Evolutionary conservation across 768 basidiomycete genomes (phyloP).

Genomic region (Melanogaster broomeanus): DNA sequence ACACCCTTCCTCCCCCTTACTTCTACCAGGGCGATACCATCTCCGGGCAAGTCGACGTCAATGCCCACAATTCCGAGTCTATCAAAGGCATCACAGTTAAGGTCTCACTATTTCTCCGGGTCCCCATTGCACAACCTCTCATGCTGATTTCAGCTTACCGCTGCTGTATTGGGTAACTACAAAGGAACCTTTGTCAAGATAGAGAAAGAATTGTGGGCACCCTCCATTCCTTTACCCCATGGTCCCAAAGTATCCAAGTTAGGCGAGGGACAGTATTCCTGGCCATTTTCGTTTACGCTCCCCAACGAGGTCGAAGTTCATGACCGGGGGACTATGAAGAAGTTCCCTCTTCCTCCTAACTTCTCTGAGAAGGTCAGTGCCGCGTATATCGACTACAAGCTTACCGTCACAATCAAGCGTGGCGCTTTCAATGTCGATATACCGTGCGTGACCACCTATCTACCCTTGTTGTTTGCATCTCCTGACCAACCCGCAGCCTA

Average conservation of each 20-base stretch:
- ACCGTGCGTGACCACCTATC: constrained; percentile 35
- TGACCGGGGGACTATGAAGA: constrained; percentile 37
- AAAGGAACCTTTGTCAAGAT: constrained; percentile 49
- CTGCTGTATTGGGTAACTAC: constrained; percentile 57
- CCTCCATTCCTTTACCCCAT: constrained; percentile 21
- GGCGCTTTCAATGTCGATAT: constrained; percentile 51
- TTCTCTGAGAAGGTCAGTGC: constrained; percentile 58
- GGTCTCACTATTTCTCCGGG: constrained; percentile 35
- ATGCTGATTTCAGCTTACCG: constrained; percentile 39
- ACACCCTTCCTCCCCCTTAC: constrained; percentile 40
- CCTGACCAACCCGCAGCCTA: constrained; percentile 25
- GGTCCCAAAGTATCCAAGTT: constrained; percentile 34
- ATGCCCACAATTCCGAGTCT: constrained; percentile 49
- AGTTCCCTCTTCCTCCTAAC: constrained; percentile 49
- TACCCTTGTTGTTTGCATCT: background rate
- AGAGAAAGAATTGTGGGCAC: constrained; percentile 45
- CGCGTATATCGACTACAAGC: constrained; percentile 57
- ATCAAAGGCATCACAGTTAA: constrained; percentile 49
- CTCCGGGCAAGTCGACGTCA: constrained; percentile 51
- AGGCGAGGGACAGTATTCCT: constrained; percentile 44
- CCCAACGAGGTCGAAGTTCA: constrained; percentile 44
- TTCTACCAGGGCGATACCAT: constrained; percentile 52
- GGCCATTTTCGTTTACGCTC: constrained; percentile 50
- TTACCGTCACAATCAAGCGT: constrained; percentile 51
- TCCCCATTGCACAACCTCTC: background rate